These are phyloP conservation scores for Penicillium olsonii DNA, from an alignment of 2,329 filamentous ascomycete species.

Conservation along the genomic window DNA sequence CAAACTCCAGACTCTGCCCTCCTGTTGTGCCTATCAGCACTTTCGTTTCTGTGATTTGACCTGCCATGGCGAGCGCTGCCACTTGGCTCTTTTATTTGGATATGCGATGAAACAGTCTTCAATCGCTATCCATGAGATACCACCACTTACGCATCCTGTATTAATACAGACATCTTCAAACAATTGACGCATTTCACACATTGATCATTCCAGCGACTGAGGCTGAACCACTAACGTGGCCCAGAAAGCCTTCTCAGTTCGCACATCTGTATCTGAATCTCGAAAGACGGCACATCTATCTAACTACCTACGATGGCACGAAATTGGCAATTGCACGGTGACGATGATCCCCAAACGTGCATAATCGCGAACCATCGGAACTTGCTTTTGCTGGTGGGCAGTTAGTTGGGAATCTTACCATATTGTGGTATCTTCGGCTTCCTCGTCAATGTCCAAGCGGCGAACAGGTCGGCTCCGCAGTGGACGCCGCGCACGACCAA, in stretches of 20 bases:
- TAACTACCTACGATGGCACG: no score
- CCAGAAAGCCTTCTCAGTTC: no score
- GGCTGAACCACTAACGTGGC: neutral
- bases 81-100: slow-evolving; percentile 19
- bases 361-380: neutral
- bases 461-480: slow-evolving; percentile 26
- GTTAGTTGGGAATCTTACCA: slow-evolving; percentile 14
- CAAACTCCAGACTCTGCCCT: neutral
- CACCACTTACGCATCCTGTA: slow-evolving; percentile 26
- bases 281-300: no score
- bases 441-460: slow-evolving; percentile 13
- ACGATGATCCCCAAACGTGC: neutral
- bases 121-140: slow-evolving; percentile 28
- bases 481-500: slow-evolving; percentile 14
- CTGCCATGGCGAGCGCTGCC: slow-evolving; percentile 9
- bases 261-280: no score
- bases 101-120: slow-evolving; percentile 18
- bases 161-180: slow-evolving; percentile 20
- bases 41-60: slow-evolving; percentile 9
- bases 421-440: slow-evolving; percentile 11
- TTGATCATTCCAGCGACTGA: neutral
- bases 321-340: no score
- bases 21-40: neutral
- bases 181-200: slow-evolving; percentile 20
- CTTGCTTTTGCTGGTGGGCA: neutral